Evolutionary conservation across 2,329 filamentous ascomycete genomes (phyloP).

Genomic region (Drechslerella stenobrocha): DNA sequence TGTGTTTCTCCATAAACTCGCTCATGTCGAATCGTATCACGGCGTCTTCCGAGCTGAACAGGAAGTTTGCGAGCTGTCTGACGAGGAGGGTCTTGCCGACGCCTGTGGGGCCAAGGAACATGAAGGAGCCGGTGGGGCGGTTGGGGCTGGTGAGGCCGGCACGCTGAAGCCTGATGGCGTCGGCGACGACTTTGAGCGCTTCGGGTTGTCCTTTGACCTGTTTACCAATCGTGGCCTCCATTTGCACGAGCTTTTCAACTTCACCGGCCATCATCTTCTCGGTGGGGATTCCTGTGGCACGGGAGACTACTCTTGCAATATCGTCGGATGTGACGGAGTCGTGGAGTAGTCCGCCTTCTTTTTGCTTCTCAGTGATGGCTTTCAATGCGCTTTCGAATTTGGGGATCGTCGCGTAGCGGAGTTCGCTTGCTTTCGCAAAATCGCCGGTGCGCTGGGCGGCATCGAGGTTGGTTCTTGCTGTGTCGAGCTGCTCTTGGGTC

Average conservation of each 20-base stretch:
- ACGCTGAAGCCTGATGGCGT: slow-evolving; percentile 90
- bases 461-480: slow-evolving; percentile 80
- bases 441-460: slow-evolving; percentile 84
- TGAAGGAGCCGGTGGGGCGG: slow-evolving; percentile 87
- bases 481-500: slow-evolving; percentile 84
- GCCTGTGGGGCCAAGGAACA: slow-evolving; percentile 95
- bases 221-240: slow-evolving; percentile 85
- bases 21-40: slow-evolving; percentile 97
- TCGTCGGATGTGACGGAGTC: slow-evolving; percentile 95
- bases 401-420: slow-evolving; percentile 86
- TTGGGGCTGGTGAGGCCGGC: slow-evolving; percentile 91
- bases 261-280: slow-evolving; percentile 90
- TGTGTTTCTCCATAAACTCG: slow-evolving; percentile 97
- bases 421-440: slow-evolving; percentile 85
- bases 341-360: slow-evolving; percentile 69
- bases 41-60: slow-evolving; percentile 88
- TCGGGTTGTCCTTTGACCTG: slow-evolving; percentile 92
- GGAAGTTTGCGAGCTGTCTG: slow-evolving; percentile 89
- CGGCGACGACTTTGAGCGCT: slow-evolving; percentile 83
- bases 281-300: slow-evolving; percentile 89
- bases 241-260: slow-evolving; percentile 89
- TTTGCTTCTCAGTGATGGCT: slow-evolving; percentile 65
- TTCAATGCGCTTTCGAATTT: slow-evolving; percentile 76
- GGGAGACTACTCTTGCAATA: slow-evolving; percentile 86
- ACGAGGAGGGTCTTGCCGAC: slow-evolving; percentile 97